Evolutionary conservation across 495 filamentous ascomycete species (phyloP).

Genomic region (Talaromyces proteolyticus): DNA sequence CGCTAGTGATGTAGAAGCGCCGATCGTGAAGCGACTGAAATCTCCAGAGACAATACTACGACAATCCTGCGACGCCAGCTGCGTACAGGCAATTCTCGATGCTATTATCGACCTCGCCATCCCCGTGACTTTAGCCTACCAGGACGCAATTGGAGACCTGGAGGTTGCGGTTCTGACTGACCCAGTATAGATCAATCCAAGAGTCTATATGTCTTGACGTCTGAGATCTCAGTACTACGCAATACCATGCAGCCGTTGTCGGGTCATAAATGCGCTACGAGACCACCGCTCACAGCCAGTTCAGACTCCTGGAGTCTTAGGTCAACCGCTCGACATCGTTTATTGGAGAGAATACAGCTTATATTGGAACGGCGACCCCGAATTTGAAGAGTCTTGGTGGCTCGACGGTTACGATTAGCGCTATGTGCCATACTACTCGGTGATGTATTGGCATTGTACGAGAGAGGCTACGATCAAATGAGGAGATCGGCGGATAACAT

Average conservation of each 20-base stretch:
- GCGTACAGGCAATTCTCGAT: slow-evolving; percentile 72
- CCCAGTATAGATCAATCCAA: slow-evolving; percentile 73
- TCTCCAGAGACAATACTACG: slow-evolving; percentile 76
- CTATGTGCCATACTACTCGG: slow-evolving; percentile 59
- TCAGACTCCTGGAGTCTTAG: slow-evolving; percentile 40
- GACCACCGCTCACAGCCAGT: slow-evolving; percentile 67
- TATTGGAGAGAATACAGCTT: slow-evolving; percentile 23
- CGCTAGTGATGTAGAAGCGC: slow-evolving; percentile 75
- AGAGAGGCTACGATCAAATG: slow-evolving; percentile 78
- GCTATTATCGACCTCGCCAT: slow-evolving; percentile 55
- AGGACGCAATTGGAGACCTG: slow-evolving; percentile 78
- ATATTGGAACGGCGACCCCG: slow-evolving; percentile 22
- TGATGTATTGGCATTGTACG: slow-evolving; percentile 75
- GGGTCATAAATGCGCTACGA: slow-evolving; percentile 73
- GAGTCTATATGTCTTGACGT: slow-evolving; percentile 75
- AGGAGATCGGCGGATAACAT: slow-evolving; percentile 75
- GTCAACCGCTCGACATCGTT: slow-evolving; percentile 23
- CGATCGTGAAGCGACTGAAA: slow-evolving; percentile 67
- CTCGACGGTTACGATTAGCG: slow-evolving; percentile 53
- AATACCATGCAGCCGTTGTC: slow-evolving; percentile 77
- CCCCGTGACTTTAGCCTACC: slow-evolving; percentile 47
- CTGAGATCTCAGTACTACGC: slow-evolving; percentile 75
- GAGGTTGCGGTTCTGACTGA: slow-evolving; percentile 83
- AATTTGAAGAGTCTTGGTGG: slow-evolving; percentile 38
- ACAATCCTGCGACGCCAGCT: slow-evolving; percentile 80